Conservation (phyloP, 2,329 filamentous ascomycete species). For the Fusarium nematophilum region DNA sequence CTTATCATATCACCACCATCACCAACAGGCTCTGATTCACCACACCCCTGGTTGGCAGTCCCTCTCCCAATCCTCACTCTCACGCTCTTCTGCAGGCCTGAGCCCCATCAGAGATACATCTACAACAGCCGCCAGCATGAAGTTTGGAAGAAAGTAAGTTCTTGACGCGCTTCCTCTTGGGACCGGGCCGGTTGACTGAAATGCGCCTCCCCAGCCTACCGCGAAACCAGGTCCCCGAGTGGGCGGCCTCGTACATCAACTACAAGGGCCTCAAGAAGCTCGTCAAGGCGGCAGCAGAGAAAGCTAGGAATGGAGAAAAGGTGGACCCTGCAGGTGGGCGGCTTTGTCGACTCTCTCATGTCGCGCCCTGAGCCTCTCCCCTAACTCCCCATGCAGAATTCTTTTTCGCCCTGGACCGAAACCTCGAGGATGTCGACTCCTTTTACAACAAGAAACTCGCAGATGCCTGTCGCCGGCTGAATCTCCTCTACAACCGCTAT, state of each 20-base stretch:
- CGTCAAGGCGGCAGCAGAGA: conserved; percentile 81
- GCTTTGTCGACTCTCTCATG: conserved; percentile 45
- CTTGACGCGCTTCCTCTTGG: background rate
- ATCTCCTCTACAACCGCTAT: conserved; percentile 88
- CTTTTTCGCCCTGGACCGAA: conserved; percentile 95
- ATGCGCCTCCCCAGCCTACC: conserved; percentile 65
- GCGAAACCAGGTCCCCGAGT: conserved; percentile 87
- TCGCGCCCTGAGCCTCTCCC: conserved; percentile 44
- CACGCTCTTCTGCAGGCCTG: conserved; percentile 10
- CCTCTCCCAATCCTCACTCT: conserved; percentile 7
- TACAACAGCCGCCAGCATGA: conserved; percentile 57
- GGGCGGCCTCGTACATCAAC: conserved; percentile 86
- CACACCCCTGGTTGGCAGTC: conserved; percentile 1
- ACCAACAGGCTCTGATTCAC: background rate
- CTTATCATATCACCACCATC: conserved; percentile 8
- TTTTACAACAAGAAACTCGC: conserved; percentile 98
- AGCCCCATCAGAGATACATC: background rate
- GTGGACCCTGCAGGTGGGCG: conserved; percentile 90
- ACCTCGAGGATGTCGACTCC: conserved; percentile 94
- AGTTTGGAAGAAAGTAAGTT: conserved; percentile 71
- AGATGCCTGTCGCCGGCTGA: conserved; percentile 85
- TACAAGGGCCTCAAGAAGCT: conserved; percentile 95
- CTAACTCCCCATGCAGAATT: conserved; percentile 74
- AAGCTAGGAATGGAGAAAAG: conserved; percentile 74
- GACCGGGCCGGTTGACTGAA: conserved; percentile 25